Evolutionary conservation across 2,329 filamentous ascomycete genomes (phyloP), one percentile per base, ranked within the genome.

Genomic region (Fusarium longipes): DNA sequence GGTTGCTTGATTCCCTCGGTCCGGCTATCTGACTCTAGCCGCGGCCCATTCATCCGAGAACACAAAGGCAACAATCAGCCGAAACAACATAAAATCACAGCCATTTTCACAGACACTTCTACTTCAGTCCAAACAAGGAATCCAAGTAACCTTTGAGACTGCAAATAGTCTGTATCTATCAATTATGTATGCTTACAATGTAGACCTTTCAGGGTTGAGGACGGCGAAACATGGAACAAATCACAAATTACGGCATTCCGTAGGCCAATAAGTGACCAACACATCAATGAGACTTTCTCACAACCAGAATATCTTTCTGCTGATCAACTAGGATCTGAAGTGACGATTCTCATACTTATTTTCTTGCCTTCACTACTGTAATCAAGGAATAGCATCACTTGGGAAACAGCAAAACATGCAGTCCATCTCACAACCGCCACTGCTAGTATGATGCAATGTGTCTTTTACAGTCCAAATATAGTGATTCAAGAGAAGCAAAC

Each of bases 221-320:
- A 22, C 3, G 14, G 22, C 5, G 22, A 24, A 17, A 7, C 38
- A 40, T n/a, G 6, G 15, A 24, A 24, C 20, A 24, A 9, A 15
- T 22, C 20, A 39, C 9, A 24, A 10, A 14, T 5, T 24, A 17
- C 12, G 5, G 14, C 5, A 0, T 24, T 24, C 10, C 3, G 3
- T 7, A 24, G 8, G 8, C 20, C 15, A 20, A 17, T 22, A 20
- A 17, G 20, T 39, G 14, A 3, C 4, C 14, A 8, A 9, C 3
- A 3, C 3, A 17, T 17, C 4, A 1, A 24, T 0, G 14, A 24
- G 12, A 8, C 14, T 5, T 2, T n/a, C n/a, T n/a, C n/a, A n/a
- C n/a, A n/a, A n/a, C n/a, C n/a, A n/a, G n/a, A n/a, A n/a, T n/a
- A n/a, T n/a, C n/a, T n/a, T 22, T 15, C 14, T 39, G 12, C 18